Percentiles rank a stretch among this genome's conserved stretches.
Evolutionary conservation across 2,329 filamentous ascomycete genomes (phyloP).

Genomic region (Juglanconis juglandina): DNA sequence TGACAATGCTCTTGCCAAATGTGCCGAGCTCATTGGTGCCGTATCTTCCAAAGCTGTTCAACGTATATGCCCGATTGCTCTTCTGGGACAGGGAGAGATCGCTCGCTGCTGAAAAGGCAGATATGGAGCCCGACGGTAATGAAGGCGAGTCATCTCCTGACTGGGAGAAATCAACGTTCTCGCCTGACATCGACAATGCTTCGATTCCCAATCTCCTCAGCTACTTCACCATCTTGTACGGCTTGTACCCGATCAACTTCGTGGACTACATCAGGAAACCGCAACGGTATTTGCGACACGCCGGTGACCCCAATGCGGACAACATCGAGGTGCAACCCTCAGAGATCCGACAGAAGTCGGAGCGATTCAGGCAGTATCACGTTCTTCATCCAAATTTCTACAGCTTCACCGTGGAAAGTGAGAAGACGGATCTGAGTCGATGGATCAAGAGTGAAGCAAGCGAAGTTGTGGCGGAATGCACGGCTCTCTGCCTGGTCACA

Average conservation of each 20-base stretch:
- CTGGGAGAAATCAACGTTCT: constrained; percentile 65
- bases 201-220: constrained; percentile 65
- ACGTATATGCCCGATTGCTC: constrained; percentile 74
- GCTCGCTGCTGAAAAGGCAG: constrained; percentile 33
- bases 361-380: constrained; percentile 70
- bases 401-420: constrained; percentile 72
- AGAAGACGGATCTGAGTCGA: constrained; percentile 70
- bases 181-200: constrained; percentile 59
- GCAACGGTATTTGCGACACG: constrained; percentile 71
- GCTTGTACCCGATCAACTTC: constrained; percentile 80
- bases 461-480: constrained; percentile 76
- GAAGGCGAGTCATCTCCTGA: constrained; percentile 52
- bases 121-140: constrained; percentile 61
- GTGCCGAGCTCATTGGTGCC: constrained; percentile 70
- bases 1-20: constrained; percentile 80
- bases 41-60: constrained; percentile 67
- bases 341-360: constrained; percentile 72
- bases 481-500: constrained; percentile 55
- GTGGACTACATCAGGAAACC: constrained; percentile 84
- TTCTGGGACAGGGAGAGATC: constrained; percentile 68
- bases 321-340: constrained; percentile 75
- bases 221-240: constrained; percentile 81
- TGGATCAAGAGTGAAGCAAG: constrained; percentile 78
- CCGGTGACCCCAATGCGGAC: constrained; percentile 66
- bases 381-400: constrained; percentile 83